Conservation (phyloP, 2,329 filamentous ascomycete species). For the Cladosporium phlei region DNA sequence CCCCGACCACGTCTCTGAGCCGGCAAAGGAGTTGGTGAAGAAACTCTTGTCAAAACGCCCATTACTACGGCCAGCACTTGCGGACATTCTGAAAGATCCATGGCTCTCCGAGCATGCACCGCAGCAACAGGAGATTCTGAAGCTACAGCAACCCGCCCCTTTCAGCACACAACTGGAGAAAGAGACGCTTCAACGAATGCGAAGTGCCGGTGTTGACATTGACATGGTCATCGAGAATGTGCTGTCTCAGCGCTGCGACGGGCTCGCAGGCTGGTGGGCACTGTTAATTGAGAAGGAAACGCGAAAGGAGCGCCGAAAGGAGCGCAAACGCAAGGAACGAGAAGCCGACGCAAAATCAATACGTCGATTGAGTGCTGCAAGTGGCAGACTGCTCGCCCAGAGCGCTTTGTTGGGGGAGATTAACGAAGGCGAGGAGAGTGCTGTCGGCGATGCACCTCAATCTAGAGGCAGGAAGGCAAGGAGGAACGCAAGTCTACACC, state of each 20-base stretch:
- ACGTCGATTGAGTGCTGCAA: constrained; percentile 80
- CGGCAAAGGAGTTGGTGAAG: constrained; percentile 72
- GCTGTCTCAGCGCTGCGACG: constrained; percentile 80
- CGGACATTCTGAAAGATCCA: constrained; percentile 80
- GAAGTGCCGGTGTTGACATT: constrained; percentile 86
- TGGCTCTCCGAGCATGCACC: constrained; percentile 85
- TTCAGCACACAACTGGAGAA: constrained; percentile 87
- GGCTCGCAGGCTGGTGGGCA: constrained; percentile 93
- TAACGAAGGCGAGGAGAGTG: constrained; percentile 62
- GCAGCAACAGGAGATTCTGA: constrained; percentile 83
- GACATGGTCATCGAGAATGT: constrained; percentile 94
- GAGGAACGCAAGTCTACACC: constrained; percentile 23
- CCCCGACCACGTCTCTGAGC: constrained; percentile 71
- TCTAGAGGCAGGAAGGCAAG: constrained; percentile 73
- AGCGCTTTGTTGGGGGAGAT: constrained; percentile 64
- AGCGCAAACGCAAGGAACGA: constrained; percentile 77
- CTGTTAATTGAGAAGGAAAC: constrained; percentile 90
- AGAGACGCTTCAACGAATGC: constrained; percentile 87
- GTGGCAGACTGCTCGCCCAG: constrained; percentile 75
- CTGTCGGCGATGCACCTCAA: constrained; percentile 53
- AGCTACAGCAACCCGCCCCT: constrained; percentile 70
- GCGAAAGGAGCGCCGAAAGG: constrained; percentile 73
- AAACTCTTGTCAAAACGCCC: constrained; percentile 85
- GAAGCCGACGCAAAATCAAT: constrained; percentile 76
- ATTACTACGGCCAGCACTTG: constrained; percentile 70